Percentiles rank a stretch among this genome's conserved stretches.
These are phyloP conservation scores for Corymbia calophylla DNA, from an alignment of 441 rosid species.

Conservation along the genomic window DNA sequence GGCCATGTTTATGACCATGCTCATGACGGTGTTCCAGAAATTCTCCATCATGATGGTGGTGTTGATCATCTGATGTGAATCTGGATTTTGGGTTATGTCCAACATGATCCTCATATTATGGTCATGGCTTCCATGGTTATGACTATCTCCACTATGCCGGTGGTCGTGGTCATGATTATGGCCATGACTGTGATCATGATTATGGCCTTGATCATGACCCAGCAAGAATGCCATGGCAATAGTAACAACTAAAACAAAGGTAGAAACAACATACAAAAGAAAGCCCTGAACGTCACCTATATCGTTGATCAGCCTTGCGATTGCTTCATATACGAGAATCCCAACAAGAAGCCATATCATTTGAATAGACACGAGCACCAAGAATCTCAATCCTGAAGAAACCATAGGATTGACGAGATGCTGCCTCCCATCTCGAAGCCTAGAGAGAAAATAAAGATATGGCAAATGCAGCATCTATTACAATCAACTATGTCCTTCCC, in stretches of 20 bases:
- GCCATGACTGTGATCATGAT: neutral
- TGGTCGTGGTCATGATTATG: slow-evolving; percentile 7
- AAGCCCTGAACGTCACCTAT: slow-evolving; percentile 53
- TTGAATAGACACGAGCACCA: slow-evolving; percentile 62
- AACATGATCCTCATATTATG: neutral
- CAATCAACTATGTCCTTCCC: too few species aligned
- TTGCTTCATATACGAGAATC: slow-evolving; percentile 66
- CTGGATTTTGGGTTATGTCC: slow-evolving; percentile 4
- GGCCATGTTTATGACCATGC: slow-evolving; percentile 18
- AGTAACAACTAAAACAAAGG: slow-evolving; percentile 55
- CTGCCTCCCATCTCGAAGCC: slow-evolving; percentile 77
- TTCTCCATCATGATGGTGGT: slow-evolving; percentile 11
- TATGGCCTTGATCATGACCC: slow-evolving; percentile 40
- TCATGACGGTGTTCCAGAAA: neutral
- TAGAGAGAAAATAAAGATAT: slow-evolving; percentile 56
- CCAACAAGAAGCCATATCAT: slow-evolving; percentile 75
- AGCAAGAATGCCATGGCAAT: slow-evolving; percentile 51
- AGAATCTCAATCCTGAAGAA: slow-evolving; percentile 60
- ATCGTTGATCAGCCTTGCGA: slow-evolving; percentile 39
- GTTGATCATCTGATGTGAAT: slow-evolving; percentile 1
- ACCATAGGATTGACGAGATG: slow-evolving; percentile 60
- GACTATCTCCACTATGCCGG: neutral
- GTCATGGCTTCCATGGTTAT: neutral
- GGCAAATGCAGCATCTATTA: slow-evolving; percentile 63
- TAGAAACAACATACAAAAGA: slow-evolving; percentile 55